Conservation (phyloP, 2,329 filamentous ascomycete species). For the Chrysosporium queenslandicum region DNA sequence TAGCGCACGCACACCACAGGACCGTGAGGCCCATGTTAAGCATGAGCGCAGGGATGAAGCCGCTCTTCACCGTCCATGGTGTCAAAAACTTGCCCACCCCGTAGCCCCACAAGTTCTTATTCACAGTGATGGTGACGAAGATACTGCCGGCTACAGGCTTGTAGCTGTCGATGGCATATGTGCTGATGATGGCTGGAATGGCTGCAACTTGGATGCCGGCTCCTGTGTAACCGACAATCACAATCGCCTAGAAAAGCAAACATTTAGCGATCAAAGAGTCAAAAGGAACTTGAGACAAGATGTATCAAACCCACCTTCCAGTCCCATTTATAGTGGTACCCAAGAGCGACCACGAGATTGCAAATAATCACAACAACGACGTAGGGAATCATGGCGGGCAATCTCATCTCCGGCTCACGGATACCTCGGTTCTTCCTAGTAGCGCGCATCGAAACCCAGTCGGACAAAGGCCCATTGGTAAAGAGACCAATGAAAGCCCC, state of each 20-base stretch:
- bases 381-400: slow-evolving; percentile 49
- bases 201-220: slow-evolving; percentile 51
- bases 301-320: slow-evolving; percentile 40
- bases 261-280: not conserved
- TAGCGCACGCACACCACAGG: slow-evolving; percentile 45
- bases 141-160: slow-evolving; percentile 52
- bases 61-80: slow-evolving; percentile 40
- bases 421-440: slow-evolving; percentile 47
- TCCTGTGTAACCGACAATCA: slow-evolving; percentile 49
- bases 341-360: slow-evolving; percentile 47
- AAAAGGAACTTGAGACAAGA: not conserved
- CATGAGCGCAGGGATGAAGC: slow-evolving; percentile 51
- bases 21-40: slow-evolving; percentile 47
- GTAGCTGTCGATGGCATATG: slow-evolving; percentile 55
- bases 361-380: slow-evolving; percentile 48
- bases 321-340: slow-evolving; percentile 45
- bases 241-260: slow-evolving; percentile 30
- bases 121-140: slow-evolving; percentile 53
- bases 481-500: slow-evolving; percentile 46
- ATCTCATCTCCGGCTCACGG: slow-evolving; percentile 50
- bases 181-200: slow-evolving; percentile 47
- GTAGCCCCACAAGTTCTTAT: slow-evolving; percentile 56
- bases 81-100: slow-evolving; percentile 50
- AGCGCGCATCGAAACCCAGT: slow-evolving; percentile 47
- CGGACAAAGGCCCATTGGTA: slow-evolving; percentile 47